A percentile compares a stretch with the other conserved stretches of the same genome.
phyloP scores from a whole-genome alignment of 1,139 yeast genomes.

The Pichia sp. region DNA sequence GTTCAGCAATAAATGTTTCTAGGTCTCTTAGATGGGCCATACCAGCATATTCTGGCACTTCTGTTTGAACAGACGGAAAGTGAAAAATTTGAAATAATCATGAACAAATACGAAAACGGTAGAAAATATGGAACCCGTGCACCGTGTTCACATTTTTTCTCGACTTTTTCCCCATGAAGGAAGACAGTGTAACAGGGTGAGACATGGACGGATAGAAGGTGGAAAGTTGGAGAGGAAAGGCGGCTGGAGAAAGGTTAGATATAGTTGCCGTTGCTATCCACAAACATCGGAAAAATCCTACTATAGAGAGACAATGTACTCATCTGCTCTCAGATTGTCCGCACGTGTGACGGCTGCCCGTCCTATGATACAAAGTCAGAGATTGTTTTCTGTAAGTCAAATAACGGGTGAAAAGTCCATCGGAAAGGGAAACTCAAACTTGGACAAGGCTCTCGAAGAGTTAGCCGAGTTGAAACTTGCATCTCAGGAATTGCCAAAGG shows the following conservation, averaged over 20 bases:
- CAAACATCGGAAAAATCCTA: not conserved
- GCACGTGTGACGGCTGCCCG: not conserved
- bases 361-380: not conserved
- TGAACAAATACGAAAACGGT: not conserved
- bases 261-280: not conserved
- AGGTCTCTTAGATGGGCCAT: not conserved
- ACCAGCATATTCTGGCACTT: too few relatives aligned
- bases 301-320: constrained; percentile 3
- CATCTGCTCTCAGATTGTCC: not conserved
- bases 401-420: constrained; percentile 1
- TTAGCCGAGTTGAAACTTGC: constrained; percentile 26
- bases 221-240: not conserved
- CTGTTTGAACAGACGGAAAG: not conserved
- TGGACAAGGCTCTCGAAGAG: constrained; percentile 27
- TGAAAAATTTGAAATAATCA: constrained; percentile 1
- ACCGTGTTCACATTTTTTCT: not conserved
- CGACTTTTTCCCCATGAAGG: not conserved
- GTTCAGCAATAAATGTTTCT: not conserved
- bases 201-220: not conserved
- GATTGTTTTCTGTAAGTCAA: constrained; percentile 5
- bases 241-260: not conserved
- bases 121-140: not conserved
- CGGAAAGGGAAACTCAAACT: constrained; percentile 9
- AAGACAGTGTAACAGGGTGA: not conserved
- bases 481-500: constrained; percentile 17